phyloP scores from a whole-genome alignment of 805 yeast species.

The Diddensiella caesifluorescens region DNA sequence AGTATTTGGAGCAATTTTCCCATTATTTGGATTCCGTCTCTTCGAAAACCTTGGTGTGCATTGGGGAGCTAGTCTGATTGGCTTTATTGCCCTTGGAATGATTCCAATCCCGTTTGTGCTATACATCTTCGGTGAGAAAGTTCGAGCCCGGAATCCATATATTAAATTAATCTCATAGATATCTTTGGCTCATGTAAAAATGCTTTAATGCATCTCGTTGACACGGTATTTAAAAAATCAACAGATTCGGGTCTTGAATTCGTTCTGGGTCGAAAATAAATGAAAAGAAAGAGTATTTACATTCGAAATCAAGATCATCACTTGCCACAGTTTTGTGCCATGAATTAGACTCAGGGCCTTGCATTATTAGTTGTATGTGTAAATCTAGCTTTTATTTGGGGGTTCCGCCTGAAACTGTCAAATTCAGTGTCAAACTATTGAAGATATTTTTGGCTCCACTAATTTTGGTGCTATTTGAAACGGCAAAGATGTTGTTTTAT shows the following conservation, averaged over 20 bases:
- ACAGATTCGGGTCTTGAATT: neutral
- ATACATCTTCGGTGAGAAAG: slow-evolving; percentile 42
- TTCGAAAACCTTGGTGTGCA: slow-evolving; percentile 44
- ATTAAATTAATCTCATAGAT: slow-evolving; percentile 15
- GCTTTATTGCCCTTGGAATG: slow-evolving; percentile 43
- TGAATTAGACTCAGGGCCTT: too few relatives aligned
- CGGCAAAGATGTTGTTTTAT: too few relatives aligned
- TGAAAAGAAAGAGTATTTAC: neutral
- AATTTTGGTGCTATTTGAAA: too few relatives aligned
- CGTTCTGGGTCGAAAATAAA: neutral
- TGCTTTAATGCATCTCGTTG: too few relatives aligned
- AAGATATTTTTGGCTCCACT: too few relatives aligned
- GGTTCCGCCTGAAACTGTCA: too few relatives aligned
- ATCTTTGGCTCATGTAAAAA: too few relatives aligned
- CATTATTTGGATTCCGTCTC: slow-evolving; percentile 52
- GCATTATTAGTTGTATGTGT: too few relatives aligned
- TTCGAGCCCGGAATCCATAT: slow-evolving; percentile 31
- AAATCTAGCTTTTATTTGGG: too few relatives aligned
- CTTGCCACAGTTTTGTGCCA: neutral
- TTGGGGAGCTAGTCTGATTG: slow-evolving; percentile 54
- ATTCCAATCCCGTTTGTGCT: slow-evolving; percentile 55
- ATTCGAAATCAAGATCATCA: neutral
- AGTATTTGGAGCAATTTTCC: slow-evolving; percentile 55
- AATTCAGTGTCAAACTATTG: too few relatives aligned
- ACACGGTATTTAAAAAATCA: too few relatives aligned